Base-by-base conservation (phyloP, 108 stramenopile genomes). In the Pseudonitzschia multiseries region DNA sequence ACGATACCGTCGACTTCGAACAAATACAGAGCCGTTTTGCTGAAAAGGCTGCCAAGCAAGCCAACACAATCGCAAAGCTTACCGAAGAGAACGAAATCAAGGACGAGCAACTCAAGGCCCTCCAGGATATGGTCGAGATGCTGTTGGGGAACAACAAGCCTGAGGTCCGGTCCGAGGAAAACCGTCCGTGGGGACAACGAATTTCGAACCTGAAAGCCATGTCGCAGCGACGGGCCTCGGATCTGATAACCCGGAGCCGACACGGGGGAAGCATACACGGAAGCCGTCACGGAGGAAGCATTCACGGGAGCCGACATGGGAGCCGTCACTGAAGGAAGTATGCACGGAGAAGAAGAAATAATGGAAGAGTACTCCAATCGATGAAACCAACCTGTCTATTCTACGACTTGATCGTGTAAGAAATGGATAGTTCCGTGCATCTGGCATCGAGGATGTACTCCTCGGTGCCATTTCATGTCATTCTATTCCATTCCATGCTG, bases 1-100 rank as follows among this genome's bases (percentile, higher is more conserved):
- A 33, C 9, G 10, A 56, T 40, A 32, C 17, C 24, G 24, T 26
- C 18, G 28, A 51, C 4, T 67, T 67, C 9, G 44, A 67, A 15
- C 43, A 14, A 22, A 67, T 67, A 21, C 66, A 41, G 18, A 36
- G 46, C n/a, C 14, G 44, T 5, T 48, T 67, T 12, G 66, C 66
- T 1, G 66, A 67, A 67, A 67, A 67, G 44, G 66, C 66, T 5
- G 42, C 46, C 21, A 36, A 32, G 27, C 66, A 67, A 48, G 44
- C 66, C 9, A 28, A 22, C 42, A 67, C 66, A n/a, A 67, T 67
- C 21, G 66, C 66, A 8, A 9, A 17, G 8, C 44, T 67, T 2
- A 44, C 42, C 27, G 66, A 67, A 67, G 22, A 44, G 4, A 67
- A 67, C 24, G 66, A 67, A 48, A 67, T 48, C 44, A 67, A 67